Base-by-base conservation (phyloP, 345 rosid species). In the Ceriops decandra region DNA sequence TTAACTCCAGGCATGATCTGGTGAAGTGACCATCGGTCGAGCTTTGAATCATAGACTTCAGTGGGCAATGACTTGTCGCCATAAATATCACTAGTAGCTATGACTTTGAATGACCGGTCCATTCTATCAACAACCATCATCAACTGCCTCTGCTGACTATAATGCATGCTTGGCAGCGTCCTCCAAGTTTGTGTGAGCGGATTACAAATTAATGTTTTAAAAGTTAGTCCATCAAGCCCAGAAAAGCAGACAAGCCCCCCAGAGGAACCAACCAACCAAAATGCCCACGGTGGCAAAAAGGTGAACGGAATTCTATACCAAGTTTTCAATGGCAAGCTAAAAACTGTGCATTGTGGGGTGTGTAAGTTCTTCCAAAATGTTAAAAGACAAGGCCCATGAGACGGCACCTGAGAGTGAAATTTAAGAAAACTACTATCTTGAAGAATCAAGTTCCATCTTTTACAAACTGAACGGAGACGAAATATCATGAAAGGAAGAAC, bases 1-100 rank as follows among this genome's bases (percentile, higher is more conserved):
- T 93, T 93, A 71, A 89, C 98, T 0, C 95, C 95, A 47, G 97
- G 98, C 95, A 89, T 93, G 72, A 83, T 88, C 81, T 88, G 97
- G 76, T 93, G 97, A 33, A 89, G 73, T 0, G 77, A 83, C 97
- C 97, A 93, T 71, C 70, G 70, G 67, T 89, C 84, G 19, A 82
- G 82, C 71, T 85, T 89, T 22, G 98, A 93, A 69, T 91, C 91
- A 69, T 89, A 93, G 20, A 93, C 96, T 83, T 91, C 97, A 1
- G 95, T 93, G 22, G 98, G 98, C 49, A 91, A 82, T 6, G 98
- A 90, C 76, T 69, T 91, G 66, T 91, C 92, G 0, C 97, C 96
- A 52, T 85, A 89, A 28, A 93, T 85, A 74, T 93, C 98, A 75
- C 89, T 87, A 5, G 98, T 82, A 24, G 98, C 98, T 72, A 93